Evolutionary conservation across 2,329 filamentous ascomycete species (phyloP).

Genomic region (Trichoderma cornu-damae): DNA sequence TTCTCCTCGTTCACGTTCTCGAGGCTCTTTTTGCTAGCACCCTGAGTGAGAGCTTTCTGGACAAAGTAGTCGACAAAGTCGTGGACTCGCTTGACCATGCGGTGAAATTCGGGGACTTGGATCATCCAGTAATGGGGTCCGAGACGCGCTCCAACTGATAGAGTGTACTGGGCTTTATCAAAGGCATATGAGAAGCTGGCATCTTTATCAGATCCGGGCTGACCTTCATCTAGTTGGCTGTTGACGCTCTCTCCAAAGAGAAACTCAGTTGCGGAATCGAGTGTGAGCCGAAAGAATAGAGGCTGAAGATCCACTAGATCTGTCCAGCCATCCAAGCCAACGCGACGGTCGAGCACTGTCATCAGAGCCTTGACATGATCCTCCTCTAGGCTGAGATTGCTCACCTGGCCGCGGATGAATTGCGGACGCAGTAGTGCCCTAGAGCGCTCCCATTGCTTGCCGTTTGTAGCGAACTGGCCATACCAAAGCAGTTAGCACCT

Average conservation of each 20-base stretch:
- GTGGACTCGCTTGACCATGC: constrained; percentile 61
- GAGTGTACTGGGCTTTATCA: constrained; percentile 38
- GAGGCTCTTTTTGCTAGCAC: constrained; percentile 16
- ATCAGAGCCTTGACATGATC: constrained; percentile 33
- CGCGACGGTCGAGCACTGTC: constrained; percentile 22
- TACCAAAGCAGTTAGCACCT: background rate
- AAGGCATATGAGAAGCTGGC: constrained; percentile 32
- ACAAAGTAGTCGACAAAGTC: constrained; percentile 66
- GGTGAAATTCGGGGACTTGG: constrained; percentile 53
- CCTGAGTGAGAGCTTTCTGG: constrained; percentile 45
- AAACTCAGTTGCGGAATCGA: constrained; percentile 49
- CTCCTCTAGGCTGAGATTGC: constrained; percentile 40
- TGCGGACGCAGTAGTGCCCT: constrained; percentile 38
- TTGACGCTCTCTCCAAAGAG: constrained; percentile 55
- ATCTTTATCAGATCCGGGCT: constrained; percentile 26
- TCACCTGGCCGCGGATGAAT: constrained; percentile 40
- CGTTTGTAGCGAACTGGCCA: constrained; percentile 32
- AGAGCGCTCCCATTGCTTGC: constrained; percentile 35
- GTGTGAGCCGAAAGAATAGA: constrained; percentile 45
- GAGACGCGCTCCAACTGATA: constrained; percentile 48
- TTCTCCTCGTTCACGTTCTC: constrained; percentile 14
- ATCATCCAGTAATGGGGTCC: constrained; percentile 42
- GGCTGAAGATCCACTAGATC: constrained; percentile 40
- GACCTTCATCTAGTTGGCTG: constrained; percentile 34
- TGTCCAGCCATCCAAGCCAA: constrained; percentile 34